phyloP scores from a whole-genome alignment of 1,284 basidiomycete species.

The Vanrija sp. region DNA sequence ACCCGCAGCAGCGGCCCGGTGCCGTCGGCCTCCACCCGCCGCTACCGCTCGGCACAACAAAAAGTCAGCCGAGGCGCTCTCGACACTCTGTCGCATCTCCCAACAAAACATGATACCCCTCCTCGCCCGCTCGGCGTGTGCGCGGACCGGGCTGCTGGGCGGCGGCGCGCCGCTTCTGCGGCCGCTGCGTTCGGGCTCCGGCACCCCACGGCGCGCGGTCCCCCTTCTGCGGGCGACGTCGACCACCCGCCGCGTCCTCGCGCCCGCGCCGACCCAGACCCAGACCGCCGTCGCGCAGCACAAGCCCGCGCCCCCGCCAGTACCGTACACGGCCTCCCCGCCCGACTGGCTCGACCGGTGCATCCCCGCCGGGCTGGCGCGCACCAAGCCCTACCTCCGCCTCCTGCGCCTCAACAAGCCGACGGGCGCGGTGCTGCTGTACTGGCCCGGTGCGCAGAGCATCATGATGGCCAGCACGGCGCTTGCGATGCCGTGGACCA shows the following conservation, averaged over 20 bases:
- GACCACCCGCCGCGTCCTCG: not conserved
- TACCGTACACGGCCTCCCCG: not conserved
- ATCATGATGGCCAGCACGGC: constrained; percentile 91
- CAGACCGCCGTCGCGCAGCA: not conserved
- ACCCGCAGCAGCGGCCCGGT: too few species aligned
- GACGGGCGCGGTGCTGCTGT: constrained; percentile 85
- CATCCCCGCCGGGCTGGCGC: constrained; percentile 31
- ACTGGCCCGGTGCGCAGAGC: constrained; percentile 95
- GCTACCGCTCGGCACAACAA: too few species aligned
- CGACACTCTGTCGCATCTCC: not conserved
- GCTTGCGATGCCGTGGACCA: constrained; percentile 60
- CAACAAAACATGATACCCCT: not conserved
- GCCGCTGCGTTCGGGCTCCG: not conserved
- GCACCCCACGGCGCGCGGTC: not conserved
- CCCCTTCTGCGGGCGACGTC: not conserved
- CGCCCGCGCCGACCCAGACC: not conserved
- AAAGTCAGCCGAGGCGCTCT: too few species aligned
- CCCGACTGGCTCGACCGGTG: constrained; percentile 25
- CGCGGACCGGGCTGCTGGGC: constrained; percentile 11
- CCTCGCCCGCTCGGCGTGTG: constrained; percentile 19
- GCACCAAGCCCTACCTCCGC: constrained; percentile 67
- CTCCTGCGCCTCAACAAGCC: constrained; percentile 91
- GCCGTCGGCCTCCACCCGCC: too few species aligned
- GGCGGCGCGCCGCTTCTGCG: not conserved
- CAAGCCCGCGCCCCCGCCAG: not conserved